Evolutionary conservation across 352 stramenopile species (phyloP), one percentile per base, ranked within the genome.

Genomic region (Phytopythium delawarense): DNA sequence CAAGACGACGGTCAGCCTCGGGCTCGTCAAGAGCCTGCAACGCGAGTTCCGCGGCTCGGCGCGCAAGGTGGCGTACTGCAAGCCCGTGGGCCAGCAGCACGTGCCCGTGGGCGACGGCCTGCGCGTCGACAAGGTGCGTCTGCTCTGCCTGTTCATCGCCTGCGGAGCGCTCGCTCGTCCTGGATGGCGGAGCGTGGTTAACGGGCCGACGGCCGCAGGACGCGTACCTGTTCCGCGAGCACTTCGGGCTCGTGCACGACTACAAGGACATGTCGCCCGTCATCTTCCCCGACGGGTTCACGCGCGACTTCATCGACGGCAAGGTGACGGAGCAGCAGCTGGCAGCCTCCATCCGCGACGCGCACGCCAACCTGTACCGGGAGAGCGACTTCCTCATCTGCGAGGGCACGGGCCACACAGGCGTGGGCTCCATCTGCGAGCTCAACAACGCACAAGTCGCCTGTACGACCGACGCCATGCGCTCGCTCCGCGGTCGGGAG

Each of bases 181-280:
- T 46, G 57, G 25, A 30, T 30, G 25, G 30, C 11, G 12, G 25
- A 30, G 6, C 28, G 3, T n/a, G 25, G 25, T 45, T 45, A n/a
- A 54, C 48, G 23, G 23, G 1, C 18, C 16, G 11, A 5, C 20
- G 34, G 11, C 34, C 34, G 20, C 51, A 94, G 84, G 91, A 99
- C 69, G 93, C 97, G 28, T 96, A 88, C 62, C 70, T 99, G 11
- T 96, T 99, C 62, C 97, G 97, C 61, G 94, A 99, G 66, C 91
- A 98, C 72, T 99, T 99, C 64, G 79, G 89, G 25, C 79, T 99
- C 37, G 82, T 98, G 69, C 94, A 98, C 66, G 77, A 98, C 65
- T 99, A 99, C 83, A 77, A 88, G 68, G 78, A 98, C 70, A 99
- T 99, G 97, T 98, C 88, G 60, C 97, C 97, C 34, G 96, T 99